A percentile compares a stretch with the other conserved stretches of the same genome.
These are phyloP conservation scores for Adiantum capillusveneris DNA, from an alignment of 75 land plant genomes.

Conservation along the genomic window DNA sequence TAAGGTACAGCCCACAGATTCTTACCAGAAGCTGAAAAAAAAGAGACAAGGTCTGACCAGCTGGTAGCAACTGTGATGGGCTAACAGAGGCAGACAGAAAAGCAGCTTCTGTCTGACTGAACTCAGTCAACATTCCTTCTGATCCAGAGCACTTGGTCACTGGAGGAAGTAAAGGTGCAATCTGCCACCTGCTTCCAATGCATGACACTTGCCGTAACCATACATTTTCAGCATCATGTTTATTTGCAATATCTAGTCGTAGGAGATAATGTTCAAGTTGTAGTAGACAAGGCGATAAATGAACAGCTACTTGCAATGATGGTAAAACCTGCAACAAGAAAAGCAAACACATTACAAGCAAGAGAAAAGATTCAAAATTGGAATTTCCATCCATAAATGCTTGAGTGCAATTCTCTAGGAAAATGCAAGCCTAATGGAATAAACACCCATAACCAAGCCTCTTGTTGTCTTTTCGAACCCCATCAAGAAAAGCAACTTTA, in stretches of 20 bases:
- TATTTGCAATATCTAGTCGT: conserved; percentile 71
- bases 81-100: conserved; percentile 51
- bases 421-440: too few species aligned
- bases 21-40: conserved; percentile 85
- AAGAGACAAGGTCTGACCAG: conserved; percentile 68
- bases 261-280: conserved; percentile 71
- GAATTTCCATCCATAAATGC: too few species aligned
- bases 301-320: conserved; percentile 62
- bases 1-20: too few species aligned
- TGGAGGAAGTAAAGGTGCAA: conserved; percentile 44
- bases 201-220: conserved; percentile 79
- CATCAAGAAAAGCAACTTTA: too few species aligned
- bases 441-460: too few species aligned
- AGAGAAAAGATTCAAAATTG: neutral
- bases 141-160: conserved; percentile 10
- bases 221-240: conserved; percentile 59
- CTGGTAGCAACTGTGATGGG: conserved; percentile 42
- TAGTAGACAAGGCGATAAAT: conserved; percentile 57
- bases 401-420: too few species aligned
- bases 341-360: too few species aligned
- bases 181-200: conserved; percentile 58
- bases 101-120: conserved; percentile 20
- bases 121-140: conserved; percentile 9
- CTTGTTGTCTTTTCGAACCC: too few species aligned
- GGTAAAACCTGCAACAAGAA: conserved; percentile 87